Evolutionary conservation across 2,329 filamentous ascomycete species (phyloP).

Genomic region (Coniochaeta sp.): DNA sequence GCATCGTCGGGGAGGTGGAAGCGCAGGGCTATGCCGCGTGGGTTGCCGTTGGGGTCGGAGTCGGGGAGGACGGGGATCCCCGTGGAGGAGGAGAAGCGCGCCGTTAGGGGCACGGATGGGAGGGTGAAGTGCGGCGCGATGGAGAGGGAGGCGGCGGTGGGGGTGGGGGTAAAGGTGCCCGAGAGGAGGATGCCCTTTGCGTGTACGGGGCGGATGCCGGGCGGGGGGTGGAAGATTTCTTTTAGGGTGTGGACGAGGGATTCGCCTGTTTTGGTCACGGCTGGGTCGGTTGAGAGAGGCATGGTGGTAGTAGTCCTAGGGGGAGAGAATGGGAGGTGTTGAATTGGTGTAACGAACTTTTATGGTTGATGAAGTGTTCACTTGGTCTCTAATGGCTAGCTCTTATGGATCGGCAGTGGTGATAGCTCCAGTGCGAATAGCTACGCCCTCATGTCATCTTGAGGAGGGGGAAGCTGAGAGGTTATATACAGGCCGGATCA

Average conservation of each 20-base stretch:
- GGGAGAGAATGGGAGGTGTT: background rate
- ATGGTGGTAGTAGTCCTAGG: constrained; percentile 22
- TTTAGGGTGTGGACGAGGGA: constrained; percentile 28
- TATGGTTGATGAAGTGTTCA: too few species aligned
- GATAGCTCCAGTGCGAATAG: background rate
- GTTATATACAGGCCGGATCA: background rate
- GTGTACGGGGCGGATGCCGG: constrained; percentile 33
- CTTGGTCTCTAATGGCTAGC: background rate
- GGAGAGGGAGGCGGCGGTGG: constrained; percentile 34
- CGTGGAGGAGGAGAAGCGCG: constrained; percentile 45
- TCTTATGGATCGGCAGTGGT: background rate
- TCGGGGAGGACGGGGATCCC: constrained; percentile 44
- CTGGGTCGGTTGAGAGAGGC: constrained; percentile 36
- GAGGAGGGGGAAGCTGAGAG: background rate
- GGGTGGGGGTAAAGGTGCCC: constrained; percentile 44
- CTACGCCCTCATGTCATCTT: background rate
- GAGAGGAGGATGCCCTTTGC: constrained; percentile 44
- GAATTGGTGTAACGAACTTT: too few species aligned
- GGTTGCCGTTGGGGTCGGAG: constrained; percentile 36
- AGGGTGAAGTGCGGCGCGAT: constrained; percentile 39
- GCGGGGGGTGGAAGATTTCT: constrained; percentile 22
- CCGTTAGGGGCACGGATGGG: constrained; percentile 35
- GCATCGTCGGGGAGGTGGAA: constrained; percentile 33
- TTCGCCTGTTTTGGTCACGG: constrained; percentile 27
- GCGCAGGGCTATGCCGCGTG: constrained; percentile 40